Evolutionary conservation across 805 yeast genomes (phyloP).

Genomic region (Candida xyloterini): DNA sequence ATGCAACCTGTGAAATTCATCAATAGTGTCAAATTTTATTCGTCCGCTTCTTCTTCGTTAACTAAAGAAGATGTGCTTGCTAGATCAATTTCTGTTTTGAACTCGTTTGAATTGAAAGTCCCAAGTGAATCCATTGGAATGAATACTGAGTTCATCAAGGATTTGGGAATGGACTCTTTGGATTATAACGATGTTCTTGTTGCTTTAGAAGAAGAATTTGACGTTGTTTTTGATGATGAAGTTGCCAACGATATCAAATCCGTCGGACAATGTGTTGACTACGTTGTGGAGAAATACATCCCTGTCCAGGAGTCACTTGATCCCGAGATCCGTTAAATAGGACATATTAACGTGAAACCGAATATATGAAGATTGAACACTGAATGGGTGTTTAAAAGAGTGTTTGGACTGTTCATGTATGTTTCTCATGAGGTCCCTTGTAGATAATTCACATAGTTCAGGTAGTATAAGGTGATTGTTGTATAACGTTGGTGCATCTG

Average conservation of each 20-base stretch:
- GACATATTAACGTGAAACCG: not conserved
- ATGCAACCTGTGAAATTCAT: conserved; percentile 20
- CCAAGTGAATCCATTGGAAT: conserved; percentile 26
- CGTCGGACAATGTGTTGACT: conserved; percentile 58
- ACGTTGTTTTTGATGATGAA: conserved; percentile 40
- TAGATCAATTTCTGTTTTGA: conserved; percentile 77
- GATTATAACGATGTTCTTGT: conserved; percentile 95
- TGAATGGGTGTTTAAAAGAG: no score
- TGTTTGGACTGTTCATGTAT: no score
- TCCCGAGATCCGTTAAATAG: conserved; percentile 35
- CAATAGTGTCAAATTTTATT: conserved; percentile 22
- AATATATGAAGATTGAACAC: no score
- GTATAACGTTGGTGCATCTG: not conserved
- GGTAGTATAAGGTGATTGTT: no score
- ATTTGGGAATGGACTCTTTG: conserved; percentile 86
- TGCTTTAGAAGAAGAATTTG: conserved; percentile 90
- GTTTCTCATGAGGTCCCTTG: no score
- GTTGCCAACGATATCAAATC: conserved; percentile 59
- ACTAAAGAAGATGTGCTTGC: conserved; percentile 75
- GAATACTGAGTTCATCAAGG: conserved; percentile 56
- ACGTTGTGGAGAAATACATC: conserved; percentile 39
- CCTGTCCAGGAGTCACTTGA: conserved; percentile 35
- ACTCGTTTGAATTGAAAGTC: conserved; percentile 43
- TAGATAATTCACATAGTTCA: no score
- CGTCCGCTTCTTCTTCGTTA: conserved; percentile 54